phyloP scores from a whole-genome alignment of 495 filamentous ascomycete species.

The Opeltia flavorubescens region DNA sequence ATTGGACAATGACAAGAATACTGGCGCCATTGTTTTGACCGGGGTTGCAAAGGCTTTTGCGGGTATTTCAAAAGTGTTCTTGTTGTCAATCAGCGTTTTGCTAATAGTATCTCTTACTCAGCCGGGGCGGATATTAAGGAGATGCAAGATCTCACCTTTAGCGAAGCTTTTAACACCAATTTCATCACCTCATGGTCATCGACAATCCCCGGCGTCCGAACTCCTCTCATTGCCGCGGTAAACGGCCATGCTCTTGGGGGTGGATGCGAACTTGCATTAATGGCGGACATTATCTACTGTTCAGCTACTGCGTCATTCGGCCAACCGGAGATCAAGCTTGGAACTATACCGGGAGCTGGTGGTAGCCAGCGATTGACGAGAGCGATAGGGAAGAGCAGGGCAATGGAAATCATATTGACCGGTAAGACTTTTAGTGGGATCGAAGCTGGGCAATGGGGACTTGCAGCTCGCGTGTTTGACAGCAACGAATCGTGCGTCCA shows the following conservation, averaged over 20 bases:
- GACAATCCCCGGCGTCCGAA: constrained; percentile 67
- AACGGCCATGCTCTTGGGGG: constrained; percentile 89
- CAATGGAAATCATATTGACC: constrained; percentile 91
- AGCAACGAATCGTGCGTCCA: constrained; percentile 69
- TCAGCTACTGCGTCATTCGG: constrained; percentile 72
- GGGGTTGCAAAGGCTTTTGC: constrained; percentile 83
- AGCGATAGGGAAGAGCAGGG: constrained; percentile 74
- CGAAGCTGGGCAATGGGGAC: constrained; percentile 80
- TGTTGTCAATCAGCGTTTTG: neutral
- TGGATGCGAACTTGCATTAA: constrained; percentile 94
- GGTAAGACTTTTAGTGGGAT: constrained; percentile 66
- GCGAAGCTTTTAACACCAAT: constrained; percentile 64
- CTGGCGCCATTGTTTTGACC: constrained; percentile 72
- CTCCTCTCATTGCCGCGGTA: constrained; percentile 85
- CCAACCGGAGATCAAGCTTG: constrained; percentile 92
- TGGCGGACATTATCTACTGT: constrained; percentile 92
- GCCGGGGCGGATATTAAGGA: constrained; percentile 98
- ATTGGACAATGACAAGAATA: constrained; percentile 54
- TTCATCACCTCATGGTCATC: constrained; percentile 92
- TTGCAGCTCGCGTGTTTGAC: constrained; percentile 73
- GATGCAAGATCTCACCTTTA: constrained; percentile 84
- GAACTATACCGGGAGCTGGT: constrained; percentile 82
- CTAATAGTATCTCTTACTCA: constrained; percentile 11
- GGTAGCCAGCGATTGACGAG: constrained; percentile 79
- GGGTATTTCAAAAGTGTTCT: constrained; percentile 20